Conservation (phyloP, 1,284 basidiomycete species). For the Leccinum angustisporum region DNA sequence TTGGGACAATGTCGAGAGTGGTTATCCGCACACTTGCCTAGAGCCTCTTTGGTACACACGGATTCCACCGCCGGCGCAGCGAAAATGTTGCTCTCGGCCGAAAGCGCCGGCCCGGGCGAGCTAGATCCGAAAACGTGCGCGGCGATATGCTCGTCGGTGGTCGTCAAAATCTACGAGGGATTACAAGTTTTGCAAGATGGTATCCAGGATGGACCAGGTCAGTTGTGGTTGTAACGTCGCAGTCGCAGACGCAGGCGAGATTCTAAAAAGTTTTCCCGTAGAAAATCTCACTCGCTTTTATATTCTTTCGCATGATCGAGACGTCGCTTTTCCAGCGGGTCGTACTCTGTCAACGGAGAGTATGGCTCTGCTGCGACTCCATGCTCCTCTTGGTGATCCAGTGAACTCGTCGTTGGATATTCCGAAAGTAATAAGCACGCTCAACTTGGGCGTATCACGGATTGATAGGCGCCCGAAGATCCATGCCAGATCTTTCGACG, state of each 20-base stretch:
- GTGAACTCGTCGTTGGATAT: constrained; percentile 12
- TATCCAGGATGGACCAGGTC: constrained; percentile 64
- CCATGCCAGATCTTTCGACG: constrained; percentile 48
- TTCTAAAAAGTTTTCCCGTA: constrained; percentile 26
- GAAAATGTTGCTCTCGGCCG: constrained; percentile 40
- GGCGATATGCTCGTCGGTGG: constrained; percentile 71
- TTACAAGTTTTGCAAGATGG: constrained; percentile 56
- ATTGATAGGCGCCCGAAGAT: constrained; percentile 65
- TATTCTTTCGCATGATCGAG: constrained; percentile 42
- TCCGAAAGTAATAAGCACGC: constrained; percentile 16
- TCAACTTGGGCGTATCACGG: constrained; percentile 38
- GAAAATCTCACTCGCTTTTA: constrained; percentile 69
- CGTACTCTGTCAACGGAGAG: constrained; percentile 15
- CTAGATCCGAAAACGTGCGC: constrained; percentile 49
- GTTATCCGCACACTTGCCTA: constrained; percentile 52
- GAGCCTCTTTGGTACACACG: constrained; percentile 50
- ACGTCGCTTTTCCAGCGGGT: constrained; percentile 29
- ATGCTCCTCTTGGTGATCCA: constrained; percentile 1
- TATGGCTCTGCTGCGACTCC: constrained; percentile 44
- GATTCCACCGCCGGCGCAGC: constrained; percentile 73
- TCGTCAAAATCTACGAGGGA: constrained; percentile 53
- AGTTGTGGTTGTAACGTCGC: not conserved
- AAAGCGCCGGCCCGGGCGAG: constrained; percentile 14
- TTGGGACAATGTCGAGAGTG: constrained; percentile 73
- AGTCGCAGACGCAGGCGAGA: not conserved